phyloP scores from a whole-genome alignment of 129 eudicot species.

The Solidago caesia region DNA sequence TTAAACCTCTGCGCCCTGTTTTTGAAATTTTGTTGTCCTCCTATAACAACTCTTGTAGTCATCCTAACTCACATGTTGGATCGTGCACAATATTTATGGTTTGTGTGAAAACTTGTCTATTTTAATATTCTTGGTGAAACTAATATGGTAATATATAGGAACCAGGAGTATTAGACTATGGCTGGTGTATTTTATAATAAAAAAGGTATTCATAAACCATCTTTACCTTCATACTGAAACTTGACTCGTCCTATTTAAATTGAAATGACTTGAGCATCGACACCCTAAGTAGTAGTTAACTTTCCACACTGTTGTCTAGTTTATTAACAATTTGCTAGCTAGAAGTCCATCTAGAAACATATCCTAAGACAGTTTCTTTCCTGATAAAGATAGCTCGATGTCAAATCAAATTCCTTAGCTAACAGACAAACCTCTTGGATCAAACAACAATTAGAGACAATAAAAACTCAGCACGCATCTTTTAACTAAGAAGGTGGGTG shows the following conservation, averaged over 20 bases:
- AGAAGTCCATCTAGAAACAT: background rate
- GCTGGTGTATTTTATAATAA: background rate
- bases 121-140: background rate
- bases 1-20: background rate
- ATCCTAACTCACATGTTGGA: background rate
- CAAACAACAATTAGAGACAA: too few relatives aligned
- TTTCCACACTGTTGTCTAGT: background rate
- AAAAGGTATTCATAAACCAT: background rate
- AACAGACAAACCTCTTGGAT: too few relatives aligned
- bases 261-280: too few relatives aligned
- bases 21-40: background rate
- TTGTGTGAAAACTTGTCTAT: background rate
- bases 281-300: too few relatives aligned
- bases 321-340: background rate
- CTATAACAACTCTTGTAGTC: background rate
- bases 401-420: too few relatives aligned
- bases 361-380: too few relatives aligned
- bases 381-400: too few relatives aligned
- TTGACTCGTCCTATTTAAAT: too few relatives aligned
- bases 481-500: too few relatives aligned
- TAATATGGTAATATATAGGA: background rate
- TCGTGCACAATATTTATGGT: background rate
- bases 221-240: too few relatives aligned
- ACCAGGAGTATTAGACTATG: background rate
- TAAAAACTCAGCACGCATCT: too few relatives aligned